Evolutionary conservation across 1,284 basidiomycete species (phyloP).

Genomic region (Cerrena zonata): DNA sequence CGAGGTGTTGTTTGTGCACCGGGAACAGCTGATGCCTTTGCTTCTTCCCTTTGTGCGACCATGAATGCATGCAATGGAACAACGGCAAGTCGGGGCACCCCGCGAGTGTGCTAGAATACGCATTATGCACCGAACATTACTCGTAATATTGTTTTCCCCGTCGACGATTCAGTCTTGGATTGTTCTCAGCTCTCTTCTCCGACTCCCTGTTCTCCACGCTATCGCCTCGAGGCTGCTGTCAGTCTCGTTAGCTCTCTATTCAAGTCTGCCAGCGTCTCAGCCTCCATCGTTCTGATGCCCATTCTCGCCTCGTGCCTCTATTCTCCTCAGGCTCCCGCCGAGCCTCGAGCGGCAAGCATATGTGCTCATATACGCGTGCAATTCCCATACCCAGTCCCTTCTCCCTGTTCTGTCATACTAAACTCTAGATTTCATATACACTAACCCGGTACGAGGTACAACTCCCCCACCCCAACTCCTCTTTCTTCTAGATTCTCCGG

Average conservation of each 20-base stretch:
- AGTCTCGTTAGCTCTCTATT: background rate
- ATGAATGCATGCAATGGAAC: background rate
- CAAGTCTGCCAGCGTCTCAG: background rate
- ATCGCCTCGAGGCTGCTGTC: slow-evolving; percentile 1
- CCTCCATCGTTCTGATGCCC: background rate
- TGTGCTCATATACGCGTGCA: background rate
- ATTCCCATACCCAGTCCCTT: background rate
- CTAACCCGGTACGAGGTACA: too few relatives aligned
- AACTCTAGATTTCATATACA: slow-evolving; percentile 1
- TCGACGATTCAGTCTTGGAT: background rate
- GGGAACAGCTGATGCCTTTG: too few relatives aligned
- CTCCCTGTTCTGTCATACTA: background rate
- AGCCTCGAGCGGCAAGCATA: background rate
- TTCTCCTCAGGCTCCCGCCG: background rate
- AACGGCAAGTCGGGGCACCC: too few relatives aligned
- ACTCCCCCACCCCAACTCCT: background rate
- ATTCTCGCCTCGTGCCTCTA: slow-evolving; percentile 1
- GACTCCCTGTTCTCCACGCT: background rate
- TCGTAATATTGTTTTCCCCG: background rate
- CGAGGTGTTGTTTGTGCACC: background rate
- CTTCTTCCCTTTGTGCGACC: background rate
- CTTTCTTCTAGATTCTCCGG: background rate
- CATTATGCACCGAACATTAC: background rate
- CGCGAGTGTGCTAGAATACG: too few relatives aligned
- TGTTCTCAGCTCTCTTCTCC: background rate